Base-by-base conservation (phyloP, 2,329 filamentous ascomycete genomes). In the Drechslera avenae region DNA sequence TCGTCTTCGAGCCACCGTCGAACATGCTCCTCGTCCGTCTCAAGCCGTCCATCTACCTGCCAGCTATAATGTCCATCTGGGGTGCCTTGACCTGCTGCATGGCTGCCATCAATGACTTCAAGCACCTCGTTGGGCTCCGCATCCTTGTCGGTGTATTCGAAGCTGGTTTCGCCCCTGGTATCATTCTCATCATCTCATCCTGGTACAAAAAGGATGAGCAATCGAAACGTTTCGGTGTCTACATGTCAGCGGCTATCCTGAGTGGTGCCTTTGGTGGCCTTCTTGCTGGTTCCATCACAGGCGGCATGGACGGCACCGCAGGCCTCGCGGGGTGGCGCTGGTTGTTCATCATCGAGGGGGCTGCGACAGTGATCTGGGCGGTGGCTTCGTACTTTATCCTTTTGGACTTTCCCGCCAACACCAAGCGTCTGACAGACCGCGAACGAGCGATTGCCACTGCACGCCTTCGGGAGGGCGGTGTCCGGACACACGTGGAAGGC, bases 201-300 rank as follows among this genome's bases (percentile, higher is more conserved):
- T 52, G 49, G 49, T 52, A 52, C 49, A 52, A 81, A 52, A 80
- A 77, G 40, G 77, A 78, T 10, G 83, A 86, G 58, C 77, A 85
- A 34, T 79, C 80, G 0, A 82, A 82, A 42, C 78, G 83, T 2
- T 82, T 83, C 36, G 81, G 77, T 6, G 67, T 86, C 1, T 85
- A 83, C 57, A 81, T 84, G 53, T 81, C 82, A n/a, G 81, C 80
- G 1, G 81, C 81, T 0, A 79, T 84, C 2, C 72, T 83, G 2
- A 81, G 75, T 0, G 80, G 80, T n/a, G 81, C 80, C 2, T 83
- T 83, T 39, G 49, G 49, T 5, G 49, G 49, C 3, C 63, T 83
- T 1, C 64, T 23, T 5, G 49, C 49, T 6, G 79, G 78, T 2
- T 79, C 75, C 4, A 78, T 82, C 14, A 75, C 78, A 3, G 73